Evolutionary conservation across 2,329 filamentous ascomycete species (phyloP), one percentile per base, ranked within the genome.

Genomic region (Phialocephala subalpina): DNA sequence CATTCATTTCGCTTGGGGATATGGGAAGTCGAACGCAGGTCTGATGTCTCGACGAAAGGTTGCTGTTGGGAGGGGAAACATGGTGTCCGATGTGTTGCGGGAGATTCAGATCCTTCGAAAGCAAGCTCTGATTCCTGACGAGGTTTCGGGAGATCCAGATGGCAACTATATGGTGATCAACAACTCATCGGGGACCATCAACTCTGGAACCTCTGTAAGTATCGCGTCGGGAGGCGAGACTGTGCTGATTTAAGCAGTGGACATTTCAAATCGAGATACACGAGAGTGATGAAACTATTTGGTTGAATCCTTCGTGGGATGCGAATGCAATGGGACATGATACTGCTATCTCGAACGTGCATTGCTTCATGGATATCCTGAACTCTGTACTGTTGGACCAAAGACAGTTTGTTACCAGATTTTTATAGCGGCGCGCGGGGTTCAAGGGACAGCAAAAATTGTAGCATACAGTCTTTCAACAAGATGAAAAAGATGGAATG

Each of bases 161-260:
- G 60, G 56, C 29, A 62, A 53, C 36, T 58, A 62, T 58, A 62
- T 62, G 35, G 55, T 56, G 14, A 56, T 62, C 38, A 62, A 62
- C 40, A 62, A 62, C 47, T 53, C 52, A 2, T 62, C 60, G n/a
- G 18, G 55, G 12, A 36, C 60, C 12, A 35, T 29, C 4, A 57
- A 45, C 18, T 53, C 52, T 25, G 40, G 38, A 22, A 58, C 53
- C 0, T 27, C 55, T 29, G 60, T 62, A 49, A 35, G 60, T 38
- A n/a, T 11, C 11, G 12, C 18, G 3, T 52, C 3, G 22, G 5
- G 16, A n/a, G 16, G 16, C 33, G 14, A 25, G 20, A 9, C 2
- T 14, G 25, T 29, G 42, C 58, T 60, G 3, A 62, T 22, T 20
- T 18, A 11, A 20, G 20, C 22, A 18, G 60, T 62, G 60, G 60